These are phyloP conservation scores for Erodium moschatum DNA, from an alignment of 441 rosid species.

Conservation along the genomic window DNA sequence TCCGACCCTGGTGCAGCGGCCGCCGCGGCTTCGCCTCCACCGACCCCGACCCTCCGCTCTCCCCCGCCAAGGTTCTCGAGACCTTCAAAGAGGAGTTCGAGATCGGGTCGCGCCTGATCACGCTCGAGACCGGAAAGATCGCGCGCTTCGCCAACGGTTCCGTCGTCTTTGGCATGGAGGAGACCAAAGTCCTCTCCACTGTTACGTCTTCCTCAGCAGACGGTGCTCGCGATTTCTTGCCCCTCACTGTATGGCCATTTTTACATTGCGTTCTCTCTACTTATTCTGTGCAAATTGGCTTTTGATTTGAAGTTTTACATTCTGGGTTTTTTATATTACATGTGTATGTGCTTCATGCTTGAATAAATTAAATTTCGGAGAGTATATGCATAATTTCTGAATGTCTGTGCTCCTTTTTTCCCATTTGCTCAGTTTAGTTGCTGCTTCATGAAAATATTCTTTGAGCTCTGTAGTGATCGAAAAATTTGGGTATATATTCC, in stretches of 20 bases:
- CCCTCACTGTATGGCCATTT: slow-evolving; percentile 59
- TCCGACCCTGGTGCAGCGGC: slow-evolving; percentile 55
- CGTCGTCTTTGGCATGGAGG: slow-evolving; percentile 67
- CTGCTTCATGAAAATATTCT: not conserved
- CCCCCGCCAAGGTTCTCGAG: slow-evolving; percentile 58
- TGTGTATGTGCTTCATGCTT: not conserved
- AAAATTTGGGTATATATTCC: not conserved
- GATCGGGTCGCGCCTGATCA: slow-evolving; percentile 56
- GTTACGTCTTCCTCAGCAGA: slow-evolving; percentile 66
- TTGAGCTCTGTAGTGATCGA: not conserved
- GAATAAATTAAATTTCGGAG: not conserved
- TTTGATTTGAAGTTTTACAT: not conserved
- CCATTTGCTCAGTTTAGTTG: too few species aligned
- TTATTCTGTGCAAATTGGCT: not conserved
- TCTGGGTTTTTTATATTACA: not conserved
- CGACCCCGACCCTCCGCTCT: slow-evolving; percentile 25
- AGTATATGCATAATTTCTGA: not conserved
- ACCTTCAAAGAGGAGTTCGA: slow-evolving; percentile 77
- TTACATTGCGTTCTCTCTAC: not conserved
- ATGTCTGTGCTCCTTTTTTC: not conserved
- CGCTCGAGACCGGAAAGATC: slow-evolving; percentile 77
- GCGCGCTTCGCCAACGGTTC: slow-evolving; percentile 92
- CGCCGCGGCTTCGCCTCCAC: slow-evolving; percentile 51
- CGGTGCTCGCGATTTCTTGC: slow-evolving; percentile 56
- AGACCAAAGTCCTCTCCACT: slow-evolving; percentile 76